Percentiles rank a stretch among this genome's conserved stretches.
Conservation (phyloP, 2,329 filamentous ascomycete genomes). For the Fusarium palustre region DNA sequence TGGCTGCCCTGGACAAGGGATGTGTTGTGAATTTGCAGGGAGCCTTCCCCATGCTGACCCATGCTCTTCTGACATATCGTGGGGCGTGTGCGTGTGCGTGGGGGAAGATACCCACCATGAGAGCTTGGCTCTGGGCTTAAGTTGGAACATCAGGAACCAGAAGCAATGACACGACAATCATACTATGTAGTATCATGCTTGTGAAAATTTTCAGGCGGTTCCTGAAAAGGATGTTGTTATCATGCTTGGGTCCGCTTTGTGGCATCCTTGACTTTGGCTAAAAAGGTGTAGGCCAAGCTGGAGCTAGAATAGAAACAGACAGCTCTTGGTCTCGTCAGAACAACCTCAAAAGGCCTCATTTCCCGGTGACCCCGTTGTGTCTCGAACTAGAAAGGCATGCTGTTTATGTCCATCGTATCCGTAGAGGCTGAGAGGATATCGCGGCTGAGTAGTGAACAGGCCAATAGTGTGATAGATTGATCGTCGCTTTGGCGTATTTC, state of each 20-base stretch:
- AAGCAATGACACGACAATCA: neutral
- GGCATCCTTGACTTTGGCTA: constrained; percentile 15
- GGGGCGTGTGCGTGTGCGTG: constrained; percentile 37
- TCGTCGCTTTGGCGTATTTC: constrained; percentile 2
- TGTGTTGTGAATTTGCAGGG: constrained; percentile 9
- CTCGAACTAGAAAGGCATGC: neutral
- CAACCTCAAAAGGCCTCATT: constrained; percentile 38
- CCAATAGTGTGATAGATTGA: neutral
- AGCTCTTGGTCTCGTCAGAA: constrained; percentile 27
- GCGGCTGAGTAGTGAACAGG: neutral
- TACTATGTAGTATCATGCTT: neutral
- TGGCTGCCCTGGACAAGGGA: constrained; percentile 21
- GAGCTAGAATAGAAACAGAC: constrained; percentile 3
- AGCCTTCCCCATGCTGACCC: constrained; percentile 35
- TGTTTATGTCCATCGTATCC: constrained; percentile 6
- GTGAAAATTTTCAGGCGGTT: constrained; percentile 6
- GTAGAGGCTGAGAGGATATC: neutral
- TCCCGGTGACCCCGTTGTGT: constrained; percentile 11
- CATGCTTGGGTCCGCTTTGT: constrained; percentile 31
- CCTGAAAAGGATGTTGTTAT: constrained; percentile 21
- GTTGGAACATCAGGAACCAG: constrained; percentile 7
- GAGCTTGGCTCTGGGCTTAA: constrained; percentile 20
- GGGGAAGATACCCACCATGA: constrained; percentile 25
- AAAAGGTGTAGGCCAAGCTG: neutral
- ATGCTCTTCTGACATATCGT: constrained; percentile 37